A percentile compares a stretch with the other conserved stretches of the same genome.
Evolutionary conservation across 2,329 filamentous ascomycete species (phyloP).

Genomic region (Paecilomyces sp.): DNA sequence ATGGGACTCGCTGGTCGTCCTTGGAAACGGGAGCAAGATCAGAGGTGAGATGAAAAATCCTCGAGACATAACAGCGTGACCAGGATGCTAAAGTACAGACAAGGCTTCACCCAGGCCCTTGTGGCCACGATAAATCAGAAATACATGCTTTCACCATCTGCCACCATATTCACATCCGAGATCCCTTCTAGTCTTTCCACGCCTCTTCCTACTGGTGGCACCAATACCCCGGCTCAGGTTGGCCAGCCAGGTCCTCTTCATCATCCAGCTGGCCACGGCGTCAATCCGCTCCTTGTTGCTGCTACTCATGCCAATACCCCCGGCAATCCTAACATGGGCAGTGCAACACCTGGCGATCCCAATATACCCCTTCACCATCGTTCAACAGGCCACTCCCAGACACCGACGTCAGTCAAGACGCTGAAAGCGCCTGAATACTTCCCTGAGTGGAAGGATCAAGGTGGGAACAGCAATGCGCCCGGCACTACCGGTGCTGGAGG

Average conservation of each 20-base stretch:
- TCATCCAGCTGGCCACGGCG: slow-evolving; percentile 53
- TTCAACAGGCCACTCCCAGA: slow-evolving; percentile 61
- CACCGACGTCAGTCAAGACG: slow-evolving; percentile 76
- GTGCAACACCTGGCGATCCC: slow-evolving; percentile 28
- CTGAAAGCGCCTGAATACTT: slow-evolving; percentile 77
- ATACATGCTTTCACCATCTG: slow-evolving; percentile 85
- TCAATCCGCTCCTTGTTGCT: slow-evolving; percentile 87
- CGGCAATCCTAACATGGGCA: slow-evolving; percentile 23
- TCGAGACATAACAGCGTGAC: background rate
- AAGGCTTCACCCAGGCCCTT: slow-evolving; percentile 82
- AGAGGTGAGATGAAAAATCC: slow-evolving; percentile 40
- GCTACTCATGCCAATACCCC: slow-evolving; percentile 56
- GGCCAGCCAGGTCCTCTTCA: slow-evolving; percentile 44
- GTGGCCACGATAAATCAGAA: slow-evolving; percentile 70
- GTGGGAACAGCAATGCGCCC: slow-evolving; percentile 25
- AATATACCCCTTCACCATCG: slow-evolving; percentile 38
- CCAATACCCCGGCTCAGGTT: slow-evolving; percentile 63
- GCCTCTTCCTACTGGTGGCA: slow-evolving; percentile 79
- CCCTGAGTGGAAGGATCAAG: slow-evolving; percentile 77
- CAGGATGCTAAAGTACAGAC: slow-evolving; percentile 7
- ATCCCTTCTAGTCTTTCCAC: slow-evolving; percentile 90
- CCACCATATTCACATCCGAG: slow-evolving; percentile 95
- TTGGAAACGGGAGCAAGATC: slow-evolving; percentile 73
- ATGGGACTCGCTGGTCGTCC: slow-evolving; percentile 88
- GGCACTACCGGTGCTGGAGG: slow-evolving; percentile 17